Conservation (phyloP, 2,329 filamentous ascomycete genomes). For the Trichoderma breve region DNA sequence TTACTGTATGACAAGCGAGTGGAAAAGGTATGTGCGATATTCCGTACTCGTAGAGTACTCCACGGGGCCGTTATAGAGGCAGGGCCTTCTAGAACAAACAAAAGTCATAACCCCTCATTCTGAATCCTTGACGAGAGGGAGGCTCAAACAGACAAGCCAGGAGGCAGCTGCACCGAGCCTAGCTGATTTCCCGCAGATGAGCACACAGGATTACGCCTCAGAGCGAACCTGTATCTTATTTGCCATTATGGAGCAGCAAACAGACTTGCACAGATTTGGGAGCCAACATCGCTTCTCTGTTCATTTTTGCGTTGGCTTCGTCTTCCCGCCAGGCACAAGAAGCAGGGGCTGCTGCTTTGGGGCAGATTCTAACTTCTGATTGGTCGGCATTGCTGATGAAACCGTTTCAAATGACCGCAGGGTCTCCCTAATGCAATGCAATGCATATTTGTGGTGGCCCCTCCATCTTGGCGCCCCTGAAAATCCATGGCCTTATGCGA, state of each 20-base stretch:
- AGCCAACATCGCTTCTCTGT: background rate
- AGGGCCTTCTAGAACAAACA: conserved; percentile 3
- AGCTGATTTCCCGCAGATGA: background rate
- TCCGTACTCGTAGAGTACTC: background rate
- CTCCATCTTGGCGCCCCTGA: conserved; percentile 16
- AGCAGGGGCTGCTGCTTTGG: conserved; percentile 17
- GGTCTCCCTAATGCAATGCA: conserved; percentile 19
- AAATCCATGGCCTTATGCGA: conserved; percentile 1
- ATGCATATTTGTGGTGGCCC: background rate
- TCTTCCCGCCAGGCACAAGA: background rate
- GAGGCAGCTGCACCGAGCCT: background rate
- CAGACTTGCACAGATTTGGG: background rate
- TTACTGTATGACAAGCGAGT: background rate
- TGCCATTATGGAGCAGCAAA: background rate
- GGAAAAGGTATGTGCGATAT: background rate
- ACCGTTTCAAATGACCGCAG: conserved; percentile 20
- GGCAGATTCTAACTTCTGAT: background rate
- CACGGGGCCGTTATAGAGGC: background rate
- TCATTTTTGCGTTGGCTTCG: conserved; percentile 4
- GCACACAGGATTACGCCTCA: background rate
- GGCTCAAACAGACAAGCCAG: background rate
- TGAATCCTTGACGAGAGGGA: background rate
- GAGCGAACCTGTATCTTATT: background rate
- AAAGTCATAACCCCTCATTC: background rate
- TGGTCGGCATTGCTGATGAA: conserved; percentile 1